Evolutionary conservation across 805 yeast species (phyloP), one percentile per base, ranked within the genome.

Genomic region (Teunomyces aglyptinius): DNA sequence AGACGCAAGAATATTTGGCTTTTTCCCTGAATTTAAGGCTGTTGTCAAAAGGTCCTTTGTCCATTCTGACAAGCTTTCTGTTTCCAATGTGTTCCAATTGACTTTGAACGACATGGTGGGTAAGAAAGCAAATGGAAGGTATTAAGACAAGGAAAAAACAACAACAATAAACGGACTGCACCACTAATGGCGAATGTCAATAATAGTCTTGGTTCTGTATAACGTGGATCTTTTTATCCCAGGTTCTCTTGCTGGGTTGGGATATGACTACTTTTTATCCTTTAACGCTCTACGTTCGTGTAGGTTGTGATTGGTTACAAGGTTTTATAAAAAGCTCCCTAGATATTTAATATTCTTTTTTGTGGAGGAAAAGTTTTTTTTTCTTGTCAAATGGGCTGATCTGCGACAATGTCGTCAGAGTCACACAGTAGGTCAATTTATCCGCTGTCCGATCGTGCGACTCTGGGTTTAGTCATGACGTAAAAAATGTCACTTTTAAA

Each of bases 1-100:
- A 15, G 87, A 85, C 20, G 88, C 87, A 13, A 87, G 69, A 5
- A 87, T 82, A 43, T 78, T 80, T 8, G 92, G 90, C 46, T 83
- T 68, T 54, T 81, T 81, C 3, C 89, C 89, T 20, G 86, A 80
- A 59, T 87, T 87, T 35, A 87, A 72, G 0, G 92, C 87, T 48
- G 81, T 85, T 26, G 86, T 83, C 13, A 87, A 67, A 34, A 86
- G 70, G 45, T 82, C 84, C 43, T 76, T 76, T 6, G 88, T 80
- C 77, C 86, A 84, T 24, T 71, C 67, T 22, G 82, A 73, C 52
- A 85, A 71, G 27, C 83, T 75, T 43, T 82, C 83, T 47, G 82
- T 76, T 52, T 87, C 89, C 34, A 88, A 73, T 6, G 87, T 75
- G 50, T 78, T 76, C 96, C 96, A 88, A 64, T 84, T 80, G 52